These are phyloP conservation scores for Colletotrichum brevisporum DNA, from an alignment of 2,329 filamentous ascomycete genomes.

Conservation along the genomic window DNA sequence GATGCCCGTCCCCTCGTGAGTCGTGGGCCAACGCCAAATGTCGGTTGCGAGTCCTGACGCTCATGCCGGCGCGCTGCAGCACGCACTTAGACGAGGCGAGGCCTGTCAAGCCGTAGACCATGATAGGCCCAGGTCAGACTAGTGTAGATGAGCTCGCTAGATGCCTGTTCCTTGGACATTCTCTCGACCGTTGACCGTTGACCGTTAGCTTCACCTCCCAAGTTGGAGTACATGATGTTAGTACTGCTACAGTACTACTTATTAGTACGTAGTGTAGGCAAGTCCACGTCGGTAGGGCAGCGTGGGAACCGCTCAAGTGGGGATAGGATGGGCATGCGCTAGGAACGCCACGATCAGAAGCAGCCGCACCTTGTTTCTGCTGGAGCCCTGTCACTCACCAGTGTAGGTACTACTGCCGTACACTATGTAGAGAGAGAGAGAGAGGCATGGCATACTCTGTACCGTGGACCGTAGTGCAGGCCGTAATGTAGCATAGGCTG, in stretches of 20 bases:
- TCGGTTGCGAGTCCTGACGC: conserved; percentile 24
- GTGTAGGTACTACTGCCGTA: no score
- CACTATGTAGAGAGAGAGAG: not conserved
- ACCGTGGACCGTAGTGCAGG: no score
- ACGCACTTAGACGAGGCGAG: not conserved
- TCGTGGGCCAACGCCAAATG: not conserved
- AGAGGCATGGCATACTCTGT: no score
- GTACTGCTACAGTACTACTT: no score
- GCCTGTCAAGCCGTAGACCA: not conserved
- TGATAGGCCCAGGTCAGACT: not conserved
- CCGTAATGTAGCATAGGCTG: no score
- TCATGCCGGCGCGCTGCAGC: conserved; percentile 9
- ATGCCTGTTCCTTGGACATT: conserved; percentile 22
- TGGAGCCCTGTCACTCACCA: conserved; percentile 32
- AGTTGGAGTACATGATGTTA: not conserved
- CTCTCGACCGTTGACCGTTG: not conserved
- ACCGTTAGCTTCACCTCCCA: conserved; percentile 10
- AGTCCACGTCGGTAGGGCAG: conserved; percentile 12
- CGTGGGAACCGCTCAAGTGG: conserved; percentile 31
- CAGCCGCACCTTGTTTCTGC: conserved; percentile 51
- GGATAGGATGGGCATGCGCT: conserved; percentile 22
- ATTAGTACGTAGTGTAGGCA: no score
- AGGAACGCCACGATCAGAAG: conserved; percentile 39
- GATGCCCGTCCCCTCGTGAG: not conserved
- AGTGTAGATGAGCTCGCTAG: not conserved